Evolutionary conservation across 352 stramenopile species (phyloP), one percentile per base, ranked within the genome.

Genomic region (Pythium monospermum): DNA sequence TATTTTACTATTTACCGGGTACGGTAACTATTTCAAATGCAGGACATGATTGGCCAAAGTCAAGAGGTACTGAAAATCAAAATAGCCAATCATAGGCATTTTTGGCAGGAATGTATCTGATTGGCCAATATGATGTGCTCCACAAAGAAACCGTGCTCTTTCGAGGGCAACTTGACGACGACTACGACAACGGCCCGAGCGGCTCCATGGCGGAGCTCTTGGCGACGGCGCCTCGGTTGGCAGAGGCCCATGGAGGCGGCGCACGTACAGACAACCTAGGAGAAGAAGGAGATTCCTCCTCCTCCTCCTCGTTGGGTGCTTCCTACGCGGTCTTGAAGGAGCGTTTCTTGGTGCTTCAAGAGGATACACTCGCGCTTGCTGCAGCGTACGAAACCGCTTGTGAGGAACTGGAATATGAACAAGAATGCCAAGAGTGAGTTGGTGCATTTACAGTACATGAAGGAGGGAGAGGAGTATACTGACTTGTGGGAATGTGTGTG

Each of bases 381-480:
- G 31, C 48, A 8, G 57, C 59, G 13, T 77, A 74, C 50, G 59
- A 68, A 21, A 21, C 55, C 15, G 63, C 63, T 5, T 61, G 59
- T n/a, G 54, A 73, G 12, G 60, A 79, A 50, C 64, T 78, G 15
- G 45, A 65, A 18, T 59, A 62, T 35, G 52, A 79, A 44, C 37
- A 66, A 18, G 66, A 73, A 32, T 68, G 70, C 48, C 68, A 81
- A 26, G 56, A 45, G 69, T 80, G 45, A 25, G 69, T 70, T 3
- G 15, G 18, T 3, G 12, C 8, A 3, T 31, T 21, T 11, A 12
- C 13, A 22, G 21, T 13, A 35, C 13, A 4, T 16, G 13, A 26
- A 11, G 19, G 16, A 31, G 11, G 39, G 16, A 26, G 11, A 16
- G 23, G 8, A n/a, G 28, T 28, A 8, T 32, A 22, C 7, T 7